These are phyloP conservation scores for Xylariales sp. DNA, from an alignment of 2,329 filamentous ascomycete species.

Conservation along the genomic window DNA sequence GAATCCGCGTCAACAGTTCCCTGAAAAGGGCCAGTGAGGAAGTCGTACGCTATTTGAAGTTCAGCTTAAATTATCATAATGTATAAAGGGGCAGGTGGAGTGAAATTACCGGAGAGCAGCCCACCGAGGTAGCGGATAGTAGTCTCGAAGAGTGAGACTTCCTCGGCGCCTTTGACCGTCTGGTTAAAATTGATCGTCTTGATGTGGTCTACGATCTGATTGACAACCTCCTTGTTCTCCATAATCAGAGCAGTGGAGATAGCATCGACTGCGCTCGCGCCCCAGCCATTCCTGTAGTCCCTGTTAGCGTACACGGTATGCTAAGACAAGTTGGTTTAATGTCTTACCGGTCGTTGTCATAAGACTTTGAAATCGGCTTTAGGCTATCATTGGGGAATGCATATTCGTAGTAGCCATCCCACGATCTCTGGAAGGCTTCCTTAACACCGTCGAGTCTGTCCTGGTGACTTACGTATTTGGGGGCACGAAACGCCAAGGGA, in stretches of 20 bases:
- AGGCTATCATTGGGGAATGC: constrained; percentile 84
- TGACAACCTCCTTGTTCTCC: constrained; percentile 73
- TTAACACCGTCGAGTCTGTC: constrained; percentile 70
- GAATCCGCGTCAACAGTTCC: constrained; percentile 59
- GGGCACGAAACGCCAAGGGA: constrained; percentile 26
- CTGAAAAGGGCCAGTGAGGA: constrained; percentile 75
- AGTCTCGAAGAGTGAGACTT: constrained; percentile 86
- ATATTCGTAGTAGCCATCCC: constrained; percentile 78
- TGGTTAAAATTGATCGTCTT: constrained; percentile 76
- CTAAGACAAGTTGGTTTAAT: neutral
- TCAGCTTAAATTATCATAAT: constrained; percentile 34
- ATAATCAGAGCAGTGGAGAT: constrained; percentile 84
- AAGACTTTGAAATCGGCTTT: constrained; percentile 72
- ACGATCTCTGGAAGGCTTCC: constrained; percentile 75
- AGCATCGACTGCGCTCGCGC: constrained; percentile 83
- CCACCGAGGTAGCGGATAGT: constrained; percentile 90
- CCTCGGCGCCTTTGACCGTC: constrained; percentile 58
- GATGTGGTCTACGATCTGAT: constrained; percentile 77
- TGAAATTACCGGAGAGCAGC: constrained; percentile 72
- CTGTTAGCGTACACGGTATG: constrained; percentile 35
- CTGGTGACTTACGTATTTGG: constrained; percentile 50
- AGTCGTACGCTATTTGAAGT: constrained; percentile 67
- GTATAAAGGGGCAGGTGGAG: constrained; percentile 3
- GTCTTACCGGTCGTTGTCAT: constrained; percentile 74
- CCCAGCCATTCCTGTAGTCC: constrained; percentile 78